These are phyloP conservation scores for Scheffersomyces lignosus DNA, from an alignment of 805 yeast genomes.

Conservation along the genomic window DNA sequence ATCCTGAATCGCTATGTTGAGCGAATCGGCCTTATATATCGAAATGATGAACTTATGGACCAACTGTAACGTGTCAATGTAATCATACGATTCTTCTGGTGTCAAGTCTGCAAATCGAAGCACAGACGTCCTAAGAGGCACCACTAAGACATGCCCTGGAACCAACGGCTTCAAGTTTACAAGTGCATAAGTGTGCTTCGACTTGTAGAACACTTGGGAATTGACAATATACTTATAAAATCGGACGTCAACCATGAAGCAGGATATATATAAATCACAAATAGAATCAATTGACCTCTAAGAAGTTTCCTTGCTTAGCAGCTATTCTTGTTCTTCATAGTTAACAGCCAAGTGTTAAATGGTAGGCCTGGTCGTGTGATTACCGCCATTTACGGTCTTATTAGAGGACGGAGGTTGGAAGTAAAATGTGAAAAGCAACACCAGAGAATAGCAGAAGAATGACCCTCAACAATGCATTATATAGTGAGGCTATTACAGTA, in stretches of 20 bases:
- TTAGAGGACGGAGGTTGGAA: too few species aligned
- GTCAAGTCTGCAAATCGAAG: conserved; percentile 68
- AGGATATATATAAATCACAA: too few species aligned
- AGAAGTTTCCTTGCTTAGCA: too few species aligned
- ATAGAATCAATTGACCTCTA: too few species aligned
- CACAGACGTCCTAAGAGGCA: conserved; percentile 68
- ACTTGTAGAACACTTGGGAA: conserved; percentile 56
- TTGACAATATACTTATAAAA: conserved; percentile 58
- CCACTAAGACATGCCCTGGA: conserved; percentile 88
- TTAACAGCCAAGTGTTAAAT: too few species aligned
- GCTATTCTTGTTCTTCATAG: too few species aligned
- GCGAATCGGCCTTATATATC: conserved; percentile 73
- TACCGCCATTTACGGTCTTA: too few species aligned
- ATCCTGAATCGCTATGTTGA: conserved; percentile 93
- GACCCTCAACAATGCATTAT: too few species aligned
- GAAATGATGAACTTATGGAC: conserved; percentile 67
- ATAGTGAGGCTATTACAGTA: too few species aligned
- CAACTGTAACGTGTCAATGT: conserved; percentile 70
- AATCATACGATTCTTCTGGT: conserved; percentile 72
- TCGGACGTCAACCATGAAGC: conserved; percentile 32
- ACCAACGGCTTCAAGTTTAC: conserved; percentile 91
- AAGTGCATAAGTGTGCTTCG: conserved; percentile 73
- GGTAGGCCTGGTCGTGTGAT: too few species aligned
- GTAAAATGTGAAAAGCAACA: too few species aligned
- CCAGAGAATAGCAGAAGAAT: too few species aligned